Evolutionary conservation across 768 basidiomycete genomes (phyloP), one percentile per base, ranked within the genome.

Genomic region (Pleurotus salmoneostramineus): DNA sequence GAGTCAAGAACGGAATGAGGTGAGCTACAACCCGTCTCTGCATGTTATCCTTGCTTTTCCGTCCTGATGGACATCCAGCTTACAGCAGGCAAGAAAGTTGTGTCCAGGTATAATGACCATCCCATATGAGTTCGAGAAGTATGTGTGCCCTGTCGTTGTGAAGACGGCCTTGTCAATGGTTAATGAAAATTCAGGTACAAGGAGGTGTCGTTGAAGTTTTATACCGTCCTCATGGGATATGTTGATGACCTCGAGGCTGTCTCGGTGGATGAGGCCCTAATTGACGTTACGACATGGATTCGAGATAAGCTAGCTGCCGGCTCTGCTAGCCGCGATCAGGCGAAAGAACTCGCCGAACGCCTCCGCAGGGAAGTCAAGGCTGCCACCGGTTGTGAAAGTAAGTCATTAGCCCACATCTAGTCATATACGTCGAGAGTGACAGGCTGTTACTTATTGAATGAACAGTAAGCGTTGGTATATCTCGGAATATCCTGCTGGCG

Each of bases 1-100:
- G 96, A 0, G 83, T 99, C 50, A 87, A 83, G 74, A 94, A 95
- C 60, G 96, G 96, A 2, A 98, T 98, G 95, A 95, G 90, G 95
- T 90, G 58, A 49, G 81, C 37, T 10, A 58, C 21, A 31, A 1
- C 21, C 21, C 21, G 21, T 49, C 32, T 7, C 11, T 32, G 6
- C 10, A 11, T 27, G 31, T 56, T 11, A 3, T 50, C 4, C 27
- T 15, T 50, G 14, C 49, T 60, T 62, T 12, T 32, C 46, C 48
- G 45, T 34, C 6, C 34, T 2, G 36, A 47, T 45, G 2, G 51
- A 15, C 65, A n/a, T 55, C 14, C 32, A 93, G 93, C 67, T 73
- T 95, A 27, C 88, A 90, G 58, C 92, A 89, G 68, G 92, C 89
- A 6, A 77, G 87, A 37, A 82, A 85, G 60, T 69, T 95, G 3